Evolutionary conservation across 768 basidiomycete species (phyloP).

Genomic region (Phylloporus sp.): DNA sequence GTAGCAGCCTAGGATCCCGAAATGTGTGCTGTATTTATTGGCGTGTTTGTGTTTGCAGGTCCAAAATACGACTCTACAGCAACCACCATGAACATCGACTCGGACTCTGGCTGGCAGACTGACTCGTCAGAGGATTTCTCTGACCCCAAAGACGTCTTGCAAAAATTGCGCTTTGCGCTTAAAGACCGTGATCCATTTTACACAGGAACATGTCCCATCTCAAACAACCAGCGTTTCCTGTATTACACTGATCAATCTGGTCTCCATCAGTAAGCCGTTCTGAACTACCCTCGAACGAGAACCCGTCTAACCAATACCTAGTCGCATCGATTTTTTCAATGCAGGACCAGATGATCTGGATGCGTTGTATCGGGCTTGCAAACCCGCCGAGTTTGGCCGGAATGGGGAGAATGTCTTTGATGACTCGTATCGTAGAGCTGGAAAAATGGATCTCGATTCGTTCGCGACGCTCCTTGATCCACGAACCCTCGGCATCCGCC

Average conservation of each 20-base stretch:
- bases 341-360: constrained; percentile 1
- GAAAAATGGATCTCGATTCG: constrained; percentile 37
- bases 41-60: no score
- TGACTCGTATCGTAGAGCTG: constrained; percentile 44
- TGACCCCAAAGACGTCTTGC: no score
- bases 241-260: not conserved
- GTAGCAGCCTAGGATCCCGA: no score
- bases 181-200: not conserved
- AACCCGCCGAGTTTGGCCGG: constrained; percentile 40
- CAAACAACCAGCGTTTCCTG: not conserved
- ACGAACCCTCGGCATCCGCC: constrained; percentile 25
- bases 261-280: not conserved
- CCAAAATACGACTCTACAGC: no score
- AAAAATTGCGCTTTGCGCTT: no score
- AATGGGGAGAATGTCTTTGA: constrained; percentile 38
- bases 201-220: not conserved
- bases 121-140: no score
- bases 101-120: no score
- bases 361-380: constrained; percentile 32
- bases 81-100: no score
- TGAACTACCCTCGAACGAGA: no score
- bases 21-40: no score
- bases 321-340: constrained; percentile 2
- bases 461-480: constrained; percentile 37
- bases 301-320: not conserved